These are phyloP conservation scores for Rhododendron ferrugineum DNA, from an alignment of 148 eudicot species.

Conservation along the genomic window DNA sequence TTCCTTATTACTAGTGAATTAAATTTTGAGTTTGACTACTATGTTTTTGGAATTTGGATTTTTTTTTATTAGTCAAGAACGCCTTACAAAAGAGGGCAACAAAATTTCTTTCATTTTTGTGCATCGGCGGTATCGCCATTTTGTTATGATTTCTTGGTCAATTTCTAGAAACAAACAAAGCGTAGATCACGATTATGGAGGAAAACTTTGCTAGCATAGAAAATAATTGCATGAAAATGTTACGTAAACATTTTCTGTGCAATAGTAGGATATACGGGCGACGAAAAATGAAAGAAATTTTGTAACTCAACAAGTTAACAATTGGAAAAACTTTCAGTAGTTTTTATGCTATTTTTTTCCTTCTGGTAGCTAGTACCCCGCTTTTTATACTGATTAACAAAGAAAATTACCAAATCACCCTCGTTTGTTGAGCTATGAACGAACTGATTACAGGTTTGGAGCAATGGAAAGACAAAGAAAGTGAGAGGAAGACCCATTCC, in stretches of 20 bases:
- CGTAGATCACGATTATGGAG: too few species aligned
- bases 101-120: background rate
- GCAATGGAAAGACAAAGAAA: slow-evolving; percentile 83
- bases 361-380: background rate
- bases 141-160: background rate
- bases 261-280: too few species aligned
- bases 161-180: background rate
- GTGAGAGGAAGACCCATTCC: slow-evolving; percentile 64
- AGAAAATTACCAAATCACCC: background rate
- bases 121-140: background rate
- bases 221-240: too few species aligned
- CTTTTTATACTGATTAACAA: background rate
- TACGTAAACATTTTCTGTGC: too few species aligned
- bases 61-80: background rate
- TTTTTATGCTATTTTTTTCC: background rate
- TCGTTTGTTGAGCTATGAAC: background rate
- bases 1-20: background rate
- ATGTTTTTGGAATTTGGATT: background rate
- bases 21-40: background rate
- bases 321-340: too few species aligned
- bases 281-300: too few species aligned
- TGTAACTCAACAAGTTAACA: too few species aligned
- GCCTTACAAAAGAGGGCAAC: background rate
- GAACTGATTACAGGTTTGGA: slow-evolving; percentile 57
- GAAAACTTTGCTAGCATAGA: too few species aligned